Evolutionary conservation across 768 basidiomycete species (phyloP), one percentile per base, ranked within the genome.

Genomic region (Russula abietina): DNA sequence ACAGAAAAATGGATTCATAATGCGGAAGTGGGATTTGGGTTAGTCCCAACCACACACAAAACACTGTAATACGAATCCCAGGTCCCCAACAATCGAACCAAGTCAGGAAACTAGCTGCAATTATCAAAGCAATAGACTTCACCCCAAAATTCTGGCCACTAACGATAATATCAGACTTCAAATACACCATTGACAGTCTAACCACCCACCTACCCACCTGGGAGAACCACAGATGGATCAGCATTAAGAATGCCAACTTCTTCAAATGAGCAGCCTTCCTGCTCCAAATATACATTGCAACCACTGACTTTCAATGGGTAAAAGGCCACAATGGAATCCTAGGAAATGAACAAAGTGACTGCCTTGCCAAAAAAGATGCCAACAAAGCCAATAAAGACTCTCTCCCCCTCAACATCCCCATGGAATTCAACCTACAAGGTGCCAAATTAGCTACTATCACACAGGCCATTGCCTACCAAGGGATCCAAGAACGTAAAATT

Each of bases 321-420:
- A 65, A 68, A 32, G 69, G 69, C 1, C 69, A 69, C 28, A 11
- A 3, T 1, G 59, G 65, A 0, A 45, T 12, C 0, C 6, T 3
- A 9, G 62, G 69, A 0, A 68, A 68, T 17, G 69, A 66, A 22
- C 46, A 55, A 6, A 64, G 66, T 1, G 63, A 69, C 38, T 1
- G 2, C 0, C 36, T 57, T 0, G 55, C 55, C 0, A 57, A 43
- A 17, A 14, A 24, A 26, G 56, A 46, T 2, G 45, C 45, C 0
- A 10, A 26, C 7, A 41, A 52, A 43, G 5, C 0, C 0, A 1
- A n/a, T 0, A 0, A 5, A 0, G 50, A 59, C 39, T 1, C 0
- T 6, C 58, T 52, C 14, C 1, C 22, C n/a, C 46, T 57, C 0
- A 3, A 36, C 0, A 49, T 57, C 14, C 56, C 56, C 1, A 10